Base-by-base conservation (phyloP, 2,329 filamentous ascomycete genomes). In the Leptodontidium sp. region DNA sequence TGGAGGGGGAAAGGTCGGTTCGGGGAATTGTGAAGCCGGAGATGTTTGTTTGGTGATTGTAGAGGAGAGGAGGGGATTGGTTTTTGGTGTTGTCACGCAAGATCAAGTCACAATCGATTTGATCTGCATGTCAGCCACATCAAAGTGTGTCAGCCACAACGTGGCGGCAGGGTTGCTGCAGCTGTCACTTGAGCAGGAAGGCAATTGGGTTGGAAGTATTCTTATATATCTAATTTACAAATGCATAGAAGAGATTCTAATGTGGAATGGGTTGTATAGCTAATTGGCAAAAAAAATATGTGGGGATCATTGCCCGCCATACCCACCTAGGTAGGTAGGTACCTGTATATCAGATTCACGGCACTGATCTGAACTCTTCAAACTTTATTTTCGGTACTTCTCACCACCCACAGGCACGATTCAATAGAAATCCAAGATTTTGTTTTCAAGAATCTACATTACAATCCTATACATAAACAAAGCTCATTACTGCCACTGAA, bases 381-480 rank as follows among this genome's bases (percentile, higher is more conserved):
- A 14, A 11, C 43, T 15, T 6, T 47, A 15, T 47, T 47, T 12
- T 35, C 5, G 4, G 32, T 9, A 35, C 9, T 4, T 47, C 4
- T 47, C 43, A 21, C 21, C 21, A 1, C 21, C 12, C 1, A 11
- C 12, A 4, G 17, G 12, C 17, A 15, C 43, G 1, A 47, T 12
- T 15, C 43, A 14, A 47, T 9, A 38, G 24, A 57, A 17, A 32
- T 1, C 32, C 2, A 35, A 32, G 32, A 14, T 21, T 1, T 21
- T 38, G 2, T 17, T 55, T 17, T 2, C 2, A 40, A 57, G 9
- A 38, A 57, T n/a, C 32, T 40, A 52, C 45, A 65, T 65, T 68
- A 68, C 62, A 65, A 52, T 38, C 43, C 58, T 4, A 47, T 65
- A 53, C 62, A 26, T 55, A 43, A 35, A 53, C 6, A 43, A 49